Conservation (phyloP, 306 rosid species). For the Glycine soja region DNA sequence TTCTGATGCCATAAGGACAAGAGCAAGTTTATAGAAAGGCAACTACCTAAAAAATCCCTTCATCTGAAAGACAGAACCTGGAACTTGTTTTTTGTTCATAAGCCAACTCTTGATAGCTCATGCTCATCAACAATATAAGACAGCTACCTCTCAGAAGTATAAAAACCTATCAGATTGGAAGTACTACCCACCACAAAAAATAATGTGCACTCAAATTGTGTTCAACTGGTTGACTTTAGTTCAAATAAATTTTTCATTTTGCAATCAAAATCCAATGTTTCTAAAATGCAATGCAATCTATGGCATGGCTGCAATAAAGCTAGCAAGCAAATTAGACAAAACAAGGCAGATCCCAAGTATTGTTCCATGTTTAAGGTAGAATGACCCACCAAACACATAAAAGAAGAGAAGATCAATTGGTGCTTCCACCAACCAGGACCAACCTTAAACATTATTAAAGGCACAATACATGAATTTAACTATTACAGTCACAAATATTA, state of each 20-base stretch:
- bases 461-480: slow-evolving; percentile 28
- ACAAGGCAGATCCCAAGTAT: slow-evolving; percentile 8
- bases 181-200: too few relatives aligned
- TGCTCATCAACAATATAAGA: not conserved
- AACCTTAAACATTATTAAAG: slow-evolving; percentile 9
- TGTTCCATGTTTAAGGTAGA: not conserved
- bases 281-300: slow-evolving; percentile 1
- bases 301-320: not conserved
- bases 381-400: slow-evolving; percentile 22
- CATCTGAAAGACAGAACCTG: not conserved
- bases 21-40: slow-evolving; percentile 16
- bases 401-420: not conserved
- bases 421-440: slow-evolving; percentile 24
- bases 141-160: not conserved
- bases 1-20: not conserved
- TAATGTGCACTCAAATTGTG: too few relatives aligned
- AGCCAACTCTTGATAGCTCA: not conserved
- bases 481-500: slow-evolving; percentile 9
- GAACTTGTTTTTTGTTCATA: slow-evolving; percentile 24
- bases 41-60: not conserved
- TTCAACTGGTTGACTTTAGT: too few relatives aligned
- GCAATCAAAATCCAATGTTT: slow-evolving; percentile 2
- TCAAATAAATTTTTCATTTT: not conserved
- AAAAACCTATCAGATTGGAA: not conserved
- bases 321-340: not conserved